These are phyloP conservation scores for Gremmenia infestans DNA, from an alignment of 2,329 filamentous ascomycete species.

Conservation along the genomic window DNA sequence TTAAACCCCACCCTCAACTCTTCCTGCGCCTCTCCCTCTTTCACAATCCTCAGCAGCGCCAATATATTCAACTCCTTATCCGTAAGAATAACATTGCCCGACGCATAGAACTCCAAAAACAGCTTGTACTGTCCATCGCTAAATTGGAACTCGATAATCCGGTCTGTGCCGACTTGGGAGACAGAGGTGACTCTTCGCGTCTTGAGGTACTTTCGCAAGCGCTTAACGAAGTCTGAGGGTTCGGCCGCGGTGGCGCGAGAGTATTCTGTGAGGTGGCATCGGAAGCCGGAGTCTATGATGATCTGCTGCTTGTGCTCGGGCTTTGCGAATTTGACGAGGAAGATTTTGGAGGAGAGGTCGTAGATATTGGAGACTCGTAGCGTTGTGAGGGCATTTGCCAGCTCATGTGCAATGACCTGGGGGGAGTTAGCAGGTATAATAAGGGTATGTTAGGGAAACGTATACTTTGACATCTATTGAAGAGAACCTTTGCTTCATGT, in stretches of 20 bases:
- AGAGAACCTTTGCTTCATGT: slow-evolving; percentile 75
- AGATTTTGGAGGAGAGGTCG: slow-evolving; percentile 91
- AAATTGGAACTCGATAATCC: slow-evolving; percentile 88
- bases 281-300: slow-evolving; percentile 90
- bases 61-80: slow-evolving; percentile 80
- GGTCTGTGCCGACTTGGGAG: slow-evolving; percentile 83
- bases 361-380: slow-evolving; percentile 91
- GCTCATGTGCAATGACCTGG: slow-evolving; percentile 90
- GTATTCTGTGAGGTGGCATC: slow-evolving; percentile 90
- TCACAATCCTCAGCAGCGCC: slow-evolving; percentile 72
- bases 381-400: slow-evolving; percentile 68
- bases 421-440: not conserved
- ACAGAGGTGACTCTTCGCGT: slow-evolving; percentile 79
- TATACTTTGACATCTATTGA: slow-evolving; percentile 70
- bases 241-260: slow-evolving; percentile 77
- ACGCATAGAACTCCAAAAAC: slow-evolving; percentile 93
- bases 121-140: slow-evolving; percentile 84
- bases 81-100: slow-evolving; percentile 90
- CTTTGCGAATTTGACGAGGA: slow-evolving; percentile 91
- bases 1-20: slow-evolving; percentile 70
- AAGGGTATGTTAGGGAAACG: not conserved
- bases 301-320: slow-evolving; percentile 85
- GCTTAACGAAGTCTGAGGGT: slow-evolving; percentile 79
- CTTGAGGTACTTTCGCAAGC: slow-evolving; percentile 82
- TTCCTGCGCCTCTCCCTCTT: slow-evolving; percentile 78